Evolutionary conservation across 805 yeast species (phyloP).

Genomic region (Kazachstania kunashirensis): DNA sequence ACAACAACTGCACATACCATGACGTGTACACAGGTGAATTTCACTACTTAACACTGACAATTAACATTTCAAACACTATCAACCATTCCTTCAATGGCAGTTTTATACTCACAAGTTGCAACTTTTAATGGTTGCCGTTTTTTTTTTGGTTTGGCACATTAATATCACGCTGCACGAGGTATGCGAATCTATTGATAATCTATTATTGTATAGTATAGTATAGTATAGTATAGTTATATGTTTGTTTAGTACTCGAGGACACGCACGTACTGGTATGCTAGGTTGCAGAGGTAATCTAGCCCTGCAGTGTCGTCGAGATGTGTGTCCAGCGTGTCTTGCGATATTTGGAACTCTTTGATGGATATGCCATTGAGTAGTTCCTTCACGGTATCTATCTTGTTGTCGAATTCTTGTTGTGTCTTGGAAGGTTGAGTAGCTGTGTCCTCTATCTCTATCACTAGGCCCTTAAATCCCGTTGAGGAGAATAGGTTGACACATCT

Average conservation of each 20-base stretch:
- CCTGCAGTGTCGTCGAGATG: not conserved
- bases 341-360: conserved; percentile 15
- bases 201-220: too few species aligned
- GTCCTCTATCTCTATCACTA: conserved; percentile 18
- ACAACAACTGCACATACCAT: too few species aligned
- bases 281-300: conserved; percentile 12
- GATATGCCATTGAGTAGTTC: conserved; percentile 13
- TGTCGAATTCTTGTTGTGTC: conserved; percentile 12
- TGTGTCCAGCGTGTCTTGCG: conserved; percentile 10
- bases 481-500: conserved; percentile 26
- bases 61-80: too few species aligned
- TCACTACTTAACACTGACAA: too few species aligned
- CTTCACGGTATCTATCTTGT: conserved; percentile 12
- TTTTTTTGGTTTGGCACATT: too few species aligned
- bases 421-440: conserved; percentile 4
- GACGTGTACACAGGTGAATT: too few species aligned
- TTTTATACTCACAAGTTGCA: too few species aligned
- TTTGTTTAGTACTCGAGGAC: conserved; percentile 18
- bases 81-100: too few species aligned
- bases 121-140: too few species aligned
- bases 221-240: too few species aligned
- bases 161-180: too few species aligned
- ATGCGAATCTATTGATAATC: too few species aligned
- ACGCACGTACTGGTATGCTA: conserved; percentile 25
- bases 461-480: conserved; percentile 27